Conservation (phyloP, 176 grass and related monocot species). For the Triticum timopheevii region DNA sequence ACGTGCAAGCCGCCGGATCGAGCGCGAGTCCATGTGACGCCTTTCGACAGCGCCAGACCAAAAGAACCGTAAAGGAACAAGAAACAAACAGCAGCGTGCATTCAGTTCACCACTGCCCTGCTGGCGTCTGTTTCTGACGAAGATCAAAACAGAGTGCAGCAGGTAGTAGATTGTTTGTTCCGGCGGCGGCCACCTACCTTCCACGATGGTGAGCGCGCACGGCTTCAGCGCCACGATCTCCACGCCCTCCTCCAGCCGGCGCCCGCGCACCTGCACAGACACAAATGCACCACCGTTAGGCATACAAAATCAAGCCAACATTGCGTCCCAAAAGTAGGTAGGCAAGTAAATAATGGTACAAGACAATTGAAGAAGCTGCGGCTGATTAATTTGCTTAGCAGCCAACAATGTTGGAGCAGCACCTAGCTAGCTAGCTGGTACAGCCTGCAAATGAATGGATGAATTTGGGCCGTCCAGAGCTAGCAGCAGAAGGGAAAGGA, state of each 20-base stretch:
- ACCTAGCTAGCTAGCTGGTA: not conserved
- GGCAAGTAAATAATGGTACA: not conserved
- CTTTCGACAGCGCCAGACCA: not conserved
- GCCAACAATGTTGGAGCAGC: not conserved
- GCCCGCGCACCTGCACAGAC: slow-evolving; percentile 55
- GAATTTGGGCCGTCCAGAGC: not conserved
- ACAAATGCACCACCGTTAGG: not conserved
- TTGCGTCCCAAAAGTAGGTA: no score
- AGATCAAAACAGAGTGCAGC: not conserved
- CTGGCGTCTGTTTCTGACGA: not conserved
- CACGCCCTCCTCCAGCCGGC: slow-evolving; percentile 67
- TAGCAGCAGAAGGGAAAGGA: no score
- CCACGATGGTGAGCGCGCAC: slow-evolving; percentile 54
- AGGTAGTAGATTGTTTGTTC: not conserved
- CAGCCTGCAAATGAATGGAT: not conserved
- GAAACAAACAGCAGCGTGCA: not conserved
- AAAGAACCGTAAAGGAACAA: not conserved
- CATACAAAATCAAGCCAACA: no score
- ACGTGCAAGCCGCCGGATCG: no score
- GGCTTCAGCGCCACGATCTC: slow-evolving; percentile 80
- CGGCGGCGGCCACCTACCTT: slow-evolving; percentile 60
- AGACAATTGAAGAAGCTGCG: not conserved
- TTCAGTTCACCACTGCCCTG: not conserved
- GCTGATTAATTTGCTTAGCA: not conserved
- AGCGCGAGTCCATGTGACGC: no score